Base-by-base conservation (phyloP, 192 early-diverging fungal species). In the Entomortierella parvispora region DNA sequence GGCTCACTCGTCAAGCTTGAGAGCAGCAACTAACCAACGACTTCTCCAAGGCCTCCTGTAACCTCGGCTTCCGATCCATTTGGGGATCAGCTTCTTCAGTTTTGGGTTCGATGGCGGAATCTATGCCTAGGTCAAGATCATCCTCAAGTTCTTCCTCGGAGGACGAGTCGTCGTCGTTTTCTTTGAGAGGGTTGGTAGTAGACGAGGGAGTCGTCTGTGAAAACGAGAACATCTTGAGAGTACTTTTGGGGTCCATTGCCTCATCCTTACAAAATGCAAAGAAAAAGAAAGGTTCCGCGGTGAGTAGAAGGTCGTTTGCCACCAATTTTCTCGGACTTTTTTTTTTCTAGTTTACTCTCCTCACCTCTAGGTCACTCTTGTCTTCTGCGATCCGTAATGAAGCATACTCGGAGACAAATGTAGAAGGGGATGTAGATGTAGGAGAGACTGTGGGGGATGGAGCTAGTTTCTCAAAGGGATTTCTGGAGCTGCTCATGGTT, bases 381-480 rank as follows among this genome's bases (percentile, higher is more conserved):
- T 59, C 40, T 34, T 29, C 40, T 15, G 40, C 37, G 34, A 31
- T 58, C 10, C 12, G 15, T 6, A 58, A 4, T 22, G 20, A n/a
- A 26, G 42, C 25, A 18, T 29, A 56, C 4, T 37, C 55, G 22
- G 23, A 14, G 9, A 32, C 7, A 1, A 64, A n/a, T n/a, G n/a
- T n/a, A 6, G 62, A 46, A 3, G 25, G 20, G 18, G 68, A 54
- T 15, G 23, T 23, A 6, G 23, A 17, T 4, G 26, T 58, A n/a
- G n/a, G n/a, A n/a, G n/a, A n/a, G n/a, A n/a, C n/a, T 11, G 46
- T 22, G 0, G 61, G 33, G 2, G 31, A 47, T 37, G 29, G 45
- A 32, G 49, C 15, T 1, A 77, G 48, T 34, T 62, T 77, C 26
- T 77, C 74, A 22, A 77, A 77, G 6, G 74, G 74, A 40, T 77